These are phyloP conservation scores for Skeletonema potamos DNA, from an alignment of 108 stramenopile genomes.

Conservation along the genomic window DNA sequence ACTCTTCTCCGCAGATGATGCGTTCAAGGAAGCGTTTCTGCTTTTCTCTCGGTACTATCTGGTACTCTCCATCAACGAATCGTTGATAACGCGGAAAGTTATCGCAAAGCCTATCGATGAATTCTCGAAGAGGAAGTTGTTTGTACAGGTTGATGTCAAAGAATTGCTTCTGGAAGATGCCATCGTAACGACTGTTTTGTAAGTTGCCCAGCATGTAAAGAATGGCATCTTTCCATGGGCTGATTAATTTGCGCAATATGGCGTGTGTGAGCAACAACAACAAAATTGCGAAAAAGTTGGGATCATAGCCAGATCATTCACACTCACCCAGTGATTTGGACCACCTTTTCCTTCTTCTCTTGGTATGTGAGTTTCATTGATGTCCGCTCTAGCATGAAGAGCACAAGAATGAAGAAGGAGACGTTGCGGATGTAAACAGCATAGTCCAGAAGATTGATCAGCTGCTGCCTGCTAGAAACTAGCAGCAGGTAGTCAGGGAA, in stretches of 20 bases:
- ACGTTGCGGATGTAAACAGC: slow-evolving; percentile 51
- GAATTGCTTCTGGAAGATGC: slow-evolving; percentile 51
- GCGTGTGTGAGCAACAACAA: not conserved
- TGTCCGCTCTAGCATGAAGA: slow-evolving; percentile 40
- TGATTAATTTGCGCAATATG: not conserved
- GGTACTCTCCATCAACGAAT: slow-evolving; percentile 46
- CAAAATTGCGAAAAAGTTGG: not conserved
- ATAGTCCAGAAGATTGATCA: slow-evolving; percentile 56
- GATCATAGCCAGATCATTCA: not conserved
- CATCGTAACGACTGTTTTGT: slow-evolving; percentile 37
- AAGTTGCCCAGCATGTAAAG: slow-evolving; percentile 29
- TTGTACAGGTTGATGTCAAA: slow-evolving; percentile 43
- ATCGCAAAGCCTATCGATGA: slow-evolving; percentile 45
- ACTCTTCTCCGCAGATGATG: slow-evolving; percentile 51
- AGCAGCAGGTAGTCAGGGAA: slow-evolving; percentile 53
- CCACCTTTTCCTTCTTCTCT: slow-evolving; percentile 40
- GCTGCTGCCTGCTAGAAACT: slow-evolving; percentile 45
- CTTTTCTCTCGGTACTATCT: slow-evolving; percentile 55
- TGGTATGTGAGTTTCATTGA: slow-evolving; percentile 31
- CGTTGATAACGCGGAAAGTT: slow-evolving; percentile 51
- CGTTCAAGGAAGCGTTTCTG: slow-evolving; percentile 49
- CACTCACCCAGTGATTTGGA: slow-evolving; percentile 47
- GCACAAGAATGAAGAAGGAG: slow-evolving; percentile 49
- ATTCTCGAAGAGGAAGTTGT: slow-evolving; percentile 40
- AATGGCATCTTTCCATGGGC: slow-evolving; percentile 55